Evolutionary conservation across 768 basidiomycete species (phyloP).

Genomic region (Phlegmacium glaucopus): DNA sequence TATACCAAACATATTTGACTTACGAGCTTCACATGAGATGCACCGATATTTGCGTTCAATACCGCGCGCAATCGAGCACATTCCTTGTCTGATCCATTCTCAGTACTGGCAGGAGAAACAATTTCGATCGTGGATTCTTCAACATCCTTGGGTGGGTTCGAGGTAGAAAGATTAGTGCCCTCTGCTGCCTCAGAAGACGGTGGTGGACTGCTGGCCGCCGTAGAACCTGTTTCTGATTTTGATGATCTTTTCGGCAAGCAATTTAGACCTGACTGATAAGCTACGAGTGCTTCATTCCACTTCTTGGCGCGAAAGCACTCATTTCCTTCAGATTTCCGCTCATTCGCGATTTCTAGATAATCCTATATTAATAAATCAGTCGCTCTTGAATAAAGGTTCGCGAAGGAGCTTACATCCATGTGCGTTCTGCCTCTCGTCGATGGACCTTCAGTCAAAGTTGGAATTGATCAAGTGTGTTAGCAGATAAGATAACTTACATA

Average conservation of each 20-base stretch:
- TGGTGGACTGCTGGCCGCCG: slow-evolving; percentile 10
- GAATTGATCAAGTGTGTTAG: neutral
- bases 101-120: slow-evolving; percentile 18
- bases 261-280: slow-evolving; percentile 69
- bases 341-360: slow-evolving; percentile 40
- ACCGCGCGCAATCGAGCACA: slow-evolving; percentile 47
- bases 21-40: slow-evolving; percentile 80
- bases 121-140: slow-evolving; percentile 11
- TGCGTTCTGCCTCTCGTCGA: neutral
- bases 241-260: slow-evolving; percentile 51
- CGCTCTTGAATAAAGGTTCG: neutral
- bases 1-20: slow-evolving; percentile 19
- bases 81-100: slow-evolving; percentile 12
- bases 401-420: neutral
- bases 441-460: neutral
- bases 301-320: slow-evolving; percentile 58
- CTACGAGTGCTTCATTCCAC: slow-evolving; percentile 68
- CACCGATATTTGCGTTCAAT: slow-evolving; percentile 84
- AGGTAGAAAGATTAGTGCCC: slow-evolving; percentile 3
- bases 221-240: slow-evolving; percentile 8
- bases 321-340: slow-evolving; percentile 76
- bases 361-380: slow-evolving; percentile 8
- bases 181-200: neutral
- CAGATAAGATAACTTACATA: neutral
- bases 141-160: neutral